phyloP scores from a whole-genome alignment of 2,329 filamentous ascomycete species.

The Waltergamsia citrina region DNA sequence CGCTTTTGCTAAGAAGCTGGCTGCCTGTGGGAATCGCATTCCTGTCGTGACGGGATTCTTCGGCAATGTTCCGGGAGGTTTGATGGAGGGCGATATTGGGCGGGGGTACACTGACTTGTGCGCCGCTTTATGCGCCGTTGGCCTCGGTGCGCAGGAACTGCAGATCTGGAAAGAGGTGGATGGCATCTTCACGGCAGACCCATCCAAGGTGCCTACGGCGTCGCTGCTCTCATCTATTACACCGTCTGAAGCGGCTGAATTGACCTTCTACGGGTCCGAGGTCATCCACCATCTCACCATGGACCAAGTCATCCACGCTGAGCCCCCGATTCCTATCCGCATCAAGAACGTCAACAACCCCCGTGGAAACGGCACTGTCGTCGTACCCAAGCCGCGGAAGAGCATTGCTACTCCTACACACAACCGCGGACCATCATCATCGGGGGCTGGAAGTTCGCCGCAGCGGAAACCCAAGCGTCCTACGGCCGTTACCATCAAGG shows the following conservation, averaged over 20 bases:
- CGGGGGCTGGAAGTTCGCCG: slow-evolving; percentile 19
- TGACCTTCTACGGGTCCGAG: slow-evolving; percentile 91
- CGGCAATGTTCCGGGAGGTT: slow-evolving; percentile 80
- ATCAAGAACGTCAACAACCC: slow-evolving; percentile 93
- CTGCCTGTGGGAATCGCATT: slow-evolving; percentile 55
- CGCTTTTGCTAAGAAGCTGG: slow-evolving; percentile 53
- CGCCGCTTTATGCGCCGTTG: slow-evolving; percentile 84
- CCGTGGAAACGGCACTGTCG: slow-evolving; percentile 66
- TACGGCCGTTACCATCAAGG: slow-evolving; percentile 93
- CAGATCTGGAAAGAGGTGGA: slow-evolving; percentile 99
- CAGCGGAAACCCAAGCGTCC: slow-evolving; percentile 56
- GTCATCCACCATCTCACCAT: slow-evolving; percentile 99
- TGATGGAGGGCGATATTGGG: slow-evolving; percentile 81
- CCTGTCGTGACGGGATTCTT: slow-evolving; percentile 91
- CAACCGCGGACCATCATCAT: not conserved
- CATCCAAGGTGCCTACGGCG: slow-evolving; percentile 88
- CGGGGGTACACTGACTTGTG: slow-evolving; percentile 96
- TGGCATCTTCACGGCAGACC: slow-evolving; percentile 79
- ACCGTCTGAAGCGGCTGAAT: slow-evolving; percentile 86
- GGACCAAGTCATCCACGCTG: slow-evolving; percentile 87
- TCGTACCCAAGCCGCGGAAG: slow-evolving; percentile 77
- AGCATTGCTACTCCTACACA: slow-evolving; percentile 11
- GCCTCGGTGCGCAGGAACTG: slow-evolving; percentile 75
- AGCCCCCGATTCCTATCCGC: slow-evolving; percentile 69
- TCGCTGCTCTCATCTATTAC: slow-evolving; percentile 81